Base-by-base conservation (phyloP, 345 rosid genomes). In the Cardamine occulta region DNA sequence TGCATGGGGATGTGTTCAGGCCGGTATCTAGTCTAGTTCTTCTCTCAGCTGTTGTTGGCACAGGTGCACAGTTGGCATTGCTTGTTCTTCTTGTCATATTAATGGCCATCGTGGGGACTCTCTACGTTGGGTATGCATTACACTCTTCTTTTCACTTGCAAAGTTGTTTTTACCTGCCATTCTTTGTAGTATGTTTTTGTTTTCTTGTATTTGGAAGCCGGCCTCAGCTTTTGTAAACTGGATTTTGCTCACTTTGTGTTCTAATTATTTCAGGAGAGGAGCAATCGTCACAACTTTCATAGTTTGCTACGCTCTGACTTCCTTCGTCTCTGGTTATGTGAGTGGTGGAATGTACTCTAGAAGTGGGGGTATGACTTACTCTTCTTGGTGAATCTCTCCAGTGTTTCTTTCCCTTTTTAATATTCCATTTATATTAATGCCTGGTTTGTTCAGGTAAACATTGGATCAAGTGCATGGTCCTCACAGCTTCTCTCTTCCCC, bases 291-390 rank as follows among this genome's bases (percentile, higher is more conserved):
- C 99, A 26, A 93, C 99, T 63, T 96, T 91, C 82, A 93, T 96
- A 54, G 88, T 93, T 26, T 96, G 97, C 73, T 96, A 96, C 69
- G 99, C 99, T 63, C 86, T 96, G 79, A 96, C 98, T 13, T 96
- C 99, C 44, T 96, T 96, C 74, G 80, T 96, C 69, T 86, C 99
- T 79, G 99, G 99, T 75, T 96, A 96, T 68, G 98, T 96, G 75
- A 96, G 97, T 11, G 99, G 99, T 68, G 99, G 99, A 54, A 91
- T 96, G 98, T 93, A 96, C 84, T 96, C 99, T 40, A 91, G 98
- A 72, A 81, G 88, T 74, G 99, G 99, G 15, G 98, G 99, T 96
- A 84, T 80, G 91, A 39, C 68, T 61, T 75, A 4, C 29, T 57
- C 26, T 59, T 31, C 42, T 56, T 70, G 56, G 23, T 4, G 6